Percentiles rank a stretch among this genome's conserved stretches.
Conservation (phyloP, 2,329 filamentous ascomycete genomes). For the Aspergillus sp. region DNA sequence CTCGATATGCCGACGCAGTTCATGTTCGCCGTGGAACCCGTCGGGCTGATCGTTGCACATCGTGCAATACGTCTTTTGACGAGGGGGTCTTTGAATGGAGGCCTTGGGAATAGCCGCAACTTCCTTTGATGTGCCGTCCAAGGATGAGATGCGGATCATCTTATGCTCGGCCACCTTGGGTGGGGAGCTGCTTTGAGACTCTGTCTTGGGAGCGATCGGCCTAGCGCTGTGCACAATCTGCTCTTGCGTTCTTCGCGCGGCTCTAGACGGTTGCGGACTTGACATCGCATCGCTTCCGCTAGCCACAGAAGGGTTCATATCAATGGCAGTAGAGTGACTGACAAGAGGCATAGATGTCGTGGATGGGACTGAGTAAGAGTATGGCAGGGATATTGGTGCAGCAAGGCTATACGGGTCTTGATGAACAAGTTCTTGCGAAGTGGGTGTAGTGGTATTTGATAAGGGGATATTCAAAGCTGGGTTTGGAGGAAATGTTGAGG, state of each 20-base stretch:
- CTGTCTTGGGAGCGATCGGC: conserved; percentile 55
- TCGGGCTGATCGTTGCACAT: conserved; percentile 73
- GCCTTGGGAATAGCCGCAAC: conserved; percentile 60
- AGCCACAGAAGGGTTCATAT: conserved; percentile 58
- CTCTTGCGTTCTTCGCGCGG: conserved; percentile 53
- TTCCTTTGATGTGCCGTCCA: conserved; percentile 59
- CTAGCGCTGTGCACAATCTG: conserved; percentile 53
- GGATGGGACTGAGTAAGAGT: conserved; percentile 44
- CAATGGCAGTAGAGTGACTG: conserved; percentile 47
- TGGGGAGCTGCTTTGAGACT: conserved; percentile 37
- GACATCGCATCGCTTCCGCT: conserved; percentile 51
- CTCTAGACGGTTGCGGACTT: conserved; percentile 50
- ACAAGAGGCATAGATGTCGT: conserved; percentile 37
- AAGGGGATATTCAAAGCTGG: conserved; percentile 36
- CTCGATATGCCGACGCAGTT: conserved; percentile 70
- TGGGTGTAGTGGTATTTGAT: conserved; percentile 27
- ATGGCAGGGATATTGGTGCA: conserved; percentile 35
- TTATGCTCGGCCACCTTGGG: conserved; percentile 44
- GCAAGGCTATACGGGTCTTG: conserved; percentile 38
- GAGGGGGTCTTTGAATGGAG: conserved; percentile 66
- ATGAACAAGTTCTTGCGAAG: conserved; percentile 19
- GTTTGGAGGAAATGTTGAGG: conserved; percentile 33
- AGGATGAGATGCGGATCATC: conserved; percentile 57
- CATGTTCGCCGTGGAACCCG: conserved; percentile 85
- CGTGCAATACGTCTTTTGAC: conserved; percentile 72